Base-by-base conservation (phyloP, 805 yeast species). In the Saturnispora quitensis region DNA sequence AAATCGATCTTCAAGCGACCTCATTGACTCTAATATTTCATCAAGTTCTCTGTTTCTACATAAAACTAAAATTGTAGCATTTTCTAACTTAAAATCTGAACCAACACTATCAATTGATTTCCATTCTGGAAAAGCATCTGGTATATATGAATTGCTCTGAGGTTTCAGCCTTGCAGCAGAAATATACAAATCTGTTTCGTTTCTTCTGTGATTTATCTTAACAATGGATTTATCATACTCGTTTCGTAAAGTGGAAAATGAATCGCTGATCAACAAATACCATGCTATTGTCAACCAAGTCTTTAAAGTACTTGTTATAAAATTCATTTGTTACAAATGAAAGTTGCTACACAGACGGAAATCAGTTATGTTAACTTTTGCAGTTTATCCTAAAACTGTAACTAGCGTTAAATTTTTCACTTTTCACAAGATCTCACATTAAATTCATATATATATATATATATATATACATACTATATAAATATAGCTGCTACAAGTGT, bases 21-120 rank as follows among this genome's bases (percentile, higher is more conserved):
- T 74, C 78, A 89, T 89, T 20, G 95, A 79, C 43, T 68, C 63
- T 44, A 89, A 66, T 0, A 93, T 96, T 1, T 84, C 89, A 10
- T 75, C 73, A 10, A 89, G 66, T 65, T 89, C 97, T 69, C 76
- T 73, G 64, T 89, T 89, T 51, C 97, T 72, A 40, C 86, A 95
- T 27, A 90, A 76, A 96, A 90, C 89, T 51, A 90, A 75, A 27
- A 90, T 65, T 0, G 95, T 84, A 3, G 97, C 97, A 64, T 89
- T 89, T 61, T 87, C 95, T 84, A 42, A 69, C 52, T 72, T 18
- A 55, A 48, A 48, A 70, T 40, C 22, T 6, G 10, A 9, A n/a
- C 13, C 28, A 12, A 43, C 49, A n/a, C n/a, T 36, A 12, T 46
- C 50, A 36, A 45, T 8, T 47, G 36, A 10, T 28, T 47, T 40